A percentile compares a stretch with the other conserved stretches of the same genome.
Evolutionary conservation across 2,329 filamentous ascomycete genomes (phyloP).

Genomic region (Karstenula rhodostoma): DNA sequence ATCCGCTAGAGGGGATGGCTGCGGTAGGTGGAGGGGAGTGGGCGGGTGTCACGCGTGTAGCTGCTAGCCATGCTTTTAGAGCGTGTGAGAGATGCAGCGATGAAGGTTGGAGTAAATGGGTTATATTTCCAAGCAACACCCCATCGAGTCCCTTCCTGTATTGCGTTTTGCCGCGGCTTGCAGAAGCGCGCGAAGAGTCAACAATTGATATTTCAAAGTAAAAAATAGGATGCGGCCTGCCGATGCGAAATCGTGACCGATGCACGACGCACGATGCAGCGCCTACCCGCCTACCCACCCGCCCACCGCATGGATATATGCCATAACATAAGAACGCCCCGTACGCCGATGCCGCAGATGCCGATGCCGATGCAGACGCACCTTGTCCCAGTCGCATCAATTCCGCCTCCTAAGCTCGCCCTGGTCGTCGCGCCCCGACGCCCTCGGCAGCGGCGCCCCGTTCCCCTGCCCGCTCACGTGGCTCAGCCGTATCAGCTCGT

Average conservation of each 20-base stretch:
- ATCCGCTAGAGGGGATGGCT: background rate
- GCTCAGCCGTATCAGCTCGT: slow-evolving; percentile 44
- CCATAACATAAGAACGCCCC: slow-evolving; percentile 9
- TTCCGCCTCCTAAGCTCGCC: slow-evolving; percentile 39
- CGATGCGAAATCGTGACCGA: background rate
- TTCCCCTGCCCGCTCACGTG: slow-evolving; percentile 37
- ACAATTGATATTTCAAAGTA: too few species aligned
- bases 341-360: slow-evolving; percentile 7
- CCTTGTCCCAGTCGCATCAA: too few species aligned
- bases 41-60: too few species aligned
- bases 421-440: slow-evolving; percentile 26
- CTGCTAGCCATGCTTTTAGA: too few species aligned
- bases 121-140: too few species aligned
- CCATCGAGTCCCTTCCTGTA: too few species aligned
- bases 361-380: background rate
- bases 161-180: too few species aligned
- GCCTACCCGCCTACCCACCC: background rate
- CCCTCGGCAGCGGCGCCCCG: slow-evolving; percentile 35
- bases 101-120: too few species aligned
- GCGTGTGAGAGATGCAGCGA: too few species aligned
- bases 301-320: slow-evolving; percentile 16
- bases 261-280: background rate
- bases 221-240: background rate
- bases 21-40: background rate
- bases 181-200: too few species aligned